Evolutionary conservation across 2,329 filamentous ascomycete genomes (phyloP), one percentile per base, ranked within the genome.

Genomic region (Fusarium mundagurra): DNA sequence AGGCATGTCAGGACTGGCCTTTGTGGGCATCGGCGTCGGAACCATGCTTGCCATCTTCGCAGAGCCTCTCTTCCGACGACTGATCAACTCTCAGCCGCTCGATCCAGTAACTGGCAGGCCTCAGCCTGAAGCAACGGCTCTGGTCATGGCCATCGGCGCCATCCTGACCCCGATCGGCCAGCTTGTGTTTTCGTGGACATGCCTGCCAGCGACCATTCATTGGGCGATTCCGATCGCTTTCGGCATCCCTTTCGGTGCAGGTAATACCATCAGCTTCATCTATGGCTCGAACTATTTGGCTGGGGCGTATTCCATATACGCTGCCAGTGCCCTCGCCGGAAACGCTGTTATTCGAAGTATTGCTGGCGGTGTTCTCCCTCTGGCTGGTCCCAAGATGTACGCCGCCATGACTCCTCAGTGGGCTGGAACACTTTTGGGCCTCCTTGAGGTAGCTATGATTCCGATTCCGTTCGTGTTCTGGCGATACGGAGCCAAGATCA

Each of bases 111-210:
- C 94, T 0, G 93, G 93, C 17, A 91, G 90, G 43, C 88, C 90
- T 0, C 87, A 89, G 0, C 95, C 95, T 0, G 95, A 98, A 82
- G 92, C 94, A 2, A 94, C 93, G 73, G 94, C 96, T 8, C 89
- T 91, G 47, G 88, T 96, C 64, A 93, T 98, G 78, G 94, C 92
- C 75, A 89, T 97, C 33, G 94, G 93, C 8, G 90, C 94, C 0
- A 80, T 97, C 4, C 84, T 94, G 2, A 91, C 93, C 0, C 93
- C 94, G 0, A 81, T 94, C 7, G 95, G 95, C 22, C 92, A 98
- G 82, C 88, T 98, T 31, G 92, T 92, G 81, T 98, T 98, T 79
- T 91, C 93, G 0, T 98, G 94, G 94, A 97, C 95, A 0, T 95
- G 92, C 69, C 89, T 94, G 1, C 95, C 95, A 0, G 84, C 83